Conservation (phyloP, 495 filamentous ascomycete genomes). For the Choiromyces venosus region DNA sequence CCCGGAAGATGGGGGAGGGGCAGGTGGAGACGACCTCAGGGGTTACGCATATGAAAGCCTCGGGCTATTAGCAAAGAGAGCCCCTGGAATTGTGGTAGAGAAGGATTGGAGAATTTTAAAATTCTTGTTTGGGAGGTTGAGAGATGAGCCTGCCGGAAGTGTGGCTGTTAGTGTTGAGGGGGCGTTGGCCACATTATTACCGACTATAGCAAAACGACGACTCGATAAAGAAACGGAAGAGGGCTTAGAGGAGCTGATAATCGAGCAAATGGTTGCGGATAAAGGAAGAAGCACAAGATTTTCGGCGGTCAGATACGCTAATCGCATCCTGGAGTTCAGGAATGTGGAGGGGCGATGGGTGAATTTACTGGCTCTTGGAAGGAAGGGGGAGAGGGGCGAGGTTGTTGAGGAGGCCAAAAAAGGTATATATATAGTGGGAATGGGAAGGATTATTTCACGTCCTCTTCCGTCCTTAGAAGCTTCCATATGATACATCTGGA, state of each 20-base stretch:
- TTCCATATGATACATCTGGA: background rate
- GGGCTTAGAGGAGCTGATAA: slow-evolving; percentile 51
- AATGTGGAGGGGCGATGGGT: slow-evolving; percentile 82
- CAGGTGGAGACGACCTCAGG: slow-evolving; percentile 49
- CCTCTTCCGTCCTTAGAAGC: background rate
- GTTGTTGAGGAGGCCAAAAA: slow-evolving; percentile 84
- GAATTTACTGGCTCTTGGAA: slow-evolving; percentile 70
- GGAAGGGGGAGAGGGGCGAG: slow-evolving; percentile 63
- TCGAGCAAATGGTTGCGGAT: slow-evolving; percentile 59
- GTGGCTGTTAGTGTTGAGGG: slow-evolving; percentile 85
- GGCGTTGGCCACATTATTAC: slow-evolving; percentile 72
- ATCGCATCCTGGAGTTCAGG: slow-evolving; percentile 74
- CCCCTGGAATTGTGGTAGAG: slow-evolving; percentile 50
- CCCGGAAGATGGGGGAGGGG: slow-evolving; percentile 57
- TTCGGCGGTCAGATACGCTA: slow-evolving; percentile 81
- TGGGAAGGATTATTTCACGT: background rate
- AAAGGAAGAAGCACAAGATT: slow-evolving; percentile 67
- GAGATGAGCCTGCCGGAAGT: slow-evolving; percentile 67
- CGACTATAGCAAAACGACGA: slow-evolving; percentile 45
- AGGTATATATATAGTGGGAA: slow-evolving; percentile 52
- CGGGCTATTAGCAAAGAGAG: slow-evolving; percentile 65
- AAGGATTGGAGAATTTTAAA: slow-evolving; percentile 51
- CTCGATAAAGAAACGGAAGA: slow-evolving; percentile 41
- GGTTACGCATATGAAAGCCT: slow-evolving; percentile 77
- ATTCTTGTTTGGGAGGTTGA: slow-evolving; percentile 67